Base-by-base conservation (phyloP, 2,329 filamentous ascomycete species). In the Parafenestella ontariensis region DNA sequence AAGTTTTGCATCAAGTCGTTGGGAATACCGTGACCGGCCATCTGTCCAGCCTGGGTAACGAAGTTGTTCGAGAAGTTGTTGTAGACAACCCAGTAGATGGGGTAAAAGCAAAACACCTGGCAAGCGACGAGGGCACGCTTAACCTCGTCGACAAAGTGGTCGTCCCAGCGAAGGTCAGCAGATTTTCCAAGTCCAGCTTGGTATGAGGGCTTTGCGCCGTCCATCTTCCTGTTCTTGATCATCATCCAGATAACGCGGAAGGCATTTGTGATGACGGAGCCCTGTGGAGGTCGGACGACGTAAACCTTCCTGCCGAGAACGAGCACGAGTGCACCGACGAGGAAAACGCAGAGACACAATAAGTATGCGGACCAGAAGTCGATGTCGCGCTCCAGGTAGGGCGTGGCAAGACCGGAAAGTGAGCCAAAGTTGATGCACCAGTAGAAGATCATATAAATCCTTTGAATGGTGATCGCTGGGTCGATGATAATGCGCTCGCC, bases 361-460 rank as follows among this genome's bases (percentile, higher is more conserved):
- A 89, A 73, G 67, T 82, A 91, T 1, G 86, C 88, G 1, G 84
- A 83, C 89, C 89, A 87, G 77, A 90, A 92, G 13, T 87, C 88
- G 58, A 87, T 73, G 68, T 89, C 84, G 56, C 84, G 79, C 73
- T 92, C 89, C 82, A 91, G 85, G 73, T 89, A 89, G 0, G 86
- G 86, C 0, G 87, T 91, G 6, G 85, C 87, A 57, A 91, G 82
- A 42, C 86, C 78, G 0, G 86, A 89, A 13, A 92, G 81, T 8
- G 87, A 85, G 29, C 89, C 89, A 23, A 91, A 64, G 76, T 92
- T 91, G 76, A 91, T 90, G 75, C 85, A 88, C 72, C 83, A 72
- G 76, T 91, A 91, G 78, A 90, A 91, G 68, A 90, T 83, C 86
- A 79, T 79, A 72, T 80, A 81, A 53, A 82, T 81, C 5, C 79